phyloP scores from a whole-genome alignment of 176 grass and related monocot genomes.

The Eleusine indica region DNA sequence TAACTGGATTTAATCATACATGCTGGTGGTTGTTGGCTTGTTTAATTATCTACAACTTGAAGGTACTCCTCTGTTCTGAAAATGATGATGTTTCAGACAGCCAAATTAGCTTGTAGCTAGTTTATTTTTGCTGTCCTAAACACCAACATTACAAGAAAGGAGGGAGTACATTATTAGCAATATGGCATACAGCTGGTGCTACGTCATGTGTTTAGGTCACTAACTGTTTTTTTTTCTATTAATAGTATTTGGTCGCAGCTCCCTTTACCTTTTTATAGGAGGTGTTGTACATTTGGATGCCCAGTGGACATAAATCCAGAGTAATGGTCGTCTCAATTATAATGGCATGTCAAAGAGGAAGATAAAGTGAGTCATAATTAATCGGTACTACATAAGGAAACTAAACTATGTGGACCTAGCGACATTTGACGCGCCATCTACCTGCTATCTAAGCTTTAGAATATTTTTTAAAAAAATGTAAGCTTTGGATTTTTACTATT shows the following conservation, averaged over 20 bases:
- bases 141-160: too few relatives aligned
- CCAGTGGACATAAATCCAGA: background rate
- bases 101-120: too few relatives aligned
- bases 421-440: constrained; percentile 36
- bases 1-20: too few relatives aligned
- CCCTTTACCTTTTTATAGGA: background rate
- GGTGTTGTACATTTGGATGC: background rate
- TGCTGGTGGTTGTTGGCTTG: too few relatives aligned
- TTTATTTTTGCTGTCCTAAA: too few relatives aligned
- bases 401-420: constrained; percentile 15
- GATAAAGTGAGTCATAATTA: background rate
- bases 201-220: too few relatives aligned
- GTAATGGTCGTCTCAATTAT: background rate
- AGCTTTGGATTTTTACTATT: too few relatives aligned
- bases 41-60: too few relatives aligned
- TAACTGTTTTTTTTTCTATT: background rate
- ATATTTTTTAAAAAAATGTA: background rate
- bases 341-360: background rate
- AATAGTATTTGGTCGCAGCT: background rate
- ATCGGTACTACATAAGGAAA: background rate
- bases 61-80: too few relatives aligned
- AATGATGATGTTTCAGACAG: too few relatives aligned
- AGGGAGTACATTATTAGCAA: too few relatives aligned
- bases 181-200: too few relatives aligned
- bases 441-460: background rate